Base-by-base conservation (phyloP, 2,329 filamentous ascomycete species). In the Hymenoscyphus fructigenus region DNA sequence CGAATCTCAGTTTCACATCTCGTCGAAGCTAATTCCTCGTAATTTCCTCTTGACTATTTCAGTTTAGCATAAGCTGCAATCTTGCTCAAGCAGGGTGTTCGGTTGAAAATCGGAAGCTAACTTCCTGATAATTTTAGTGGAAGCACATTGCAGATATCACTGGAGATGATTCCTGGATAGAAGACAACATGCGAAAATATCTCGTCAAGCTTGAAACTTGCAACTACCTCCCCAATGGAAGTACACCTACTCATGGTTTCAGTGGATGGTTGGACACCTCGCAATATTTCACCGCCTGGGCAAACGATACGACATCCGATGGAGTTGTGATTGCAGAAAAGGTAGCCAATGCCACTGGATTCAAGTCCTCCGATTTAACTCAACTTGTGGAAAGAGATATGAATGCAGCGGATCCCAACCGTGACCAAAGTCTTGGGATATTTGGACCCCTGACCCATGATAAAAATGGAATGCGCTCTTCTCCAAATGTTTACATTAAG, bases 161-260 rank as follows among this genome's bases (percentile, higher is more conserved):
- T 0, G 79, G 79, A 2, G 81, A 83, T 66, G 58, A 66, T 2
- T 77, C 77, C 0, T 83, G 81, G 81, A 72, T 36, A 28, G 68
- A 61, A 55, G 47, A 68, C 0, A 75, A 77, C 57, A 82, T 82
- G 79, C 73, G 76, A 3, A 63, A 73, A 1, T 76, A 80, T 65
- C 81, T 82, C 57, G 62, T 73, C 62, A 73, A 74, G 26, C 65
- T 83, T 5, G 81, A 83, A 70, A 74, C 76, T 38, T 80, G 79
- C 70, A 75, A 77, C 59, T 82, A 82, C 61, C 70, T 80, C 0
- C 72, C 77, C 0, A 71, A 70, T 17, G 75, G 74, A 12, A 57
- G 53, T 14, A 75, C 77, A 2, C 47, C 76, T 1, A 79, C 79
- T 0, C 80, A 82, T 57, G 80, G 80, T 2, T 81, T 78, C 63